Base-by-base conservation (phyloP, 2,329 filamentous ascomycete species). In the Chalaropsis thielavioides region DNA sequence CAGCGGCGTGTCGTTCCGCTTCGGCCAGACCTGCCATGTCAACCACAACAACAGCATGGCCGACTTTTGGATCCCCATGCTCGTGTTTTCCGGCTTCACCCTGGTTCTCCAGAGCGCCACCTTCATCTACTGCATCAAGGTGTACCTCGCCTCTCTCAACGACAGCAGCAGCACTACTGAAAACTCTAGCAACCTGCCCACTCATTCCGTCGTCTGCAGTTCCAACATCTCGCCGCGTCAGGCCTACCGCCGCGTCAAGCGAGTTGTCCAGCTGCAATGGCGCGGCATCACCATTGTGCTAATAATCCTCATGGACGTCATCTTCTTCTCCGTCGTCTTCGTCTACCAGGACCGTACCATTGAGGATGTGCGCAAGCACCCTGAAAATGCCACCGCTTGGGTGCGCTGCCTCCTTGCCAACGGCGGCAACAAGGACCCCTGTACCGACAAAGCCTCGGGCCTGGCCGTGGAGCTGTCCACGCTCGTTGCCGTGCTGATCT, bases 301-400 rank as follows among this genome's bases (percentile, higher is more conserved):
- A 63, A 87, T 96, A 72, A 95, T 97, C 70, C 83, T 96, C 66
- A 83, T 84, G 67, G 92, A 97, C 73, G 90, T 97, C 68, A 85
- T 96, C 71, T 96, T 96, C 80, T 96, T 97, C 75, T 87, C 92
- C 1, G 80, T 96, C 58, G 82, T 96, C 64, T 97, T 97, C 72
- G 87, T 97, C 61, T 89, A 90, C 72, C 83, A 96, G 72, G 89
- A 95, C 74, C 87, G 87, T 70, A 82, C 88, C 24, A 81, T 89
- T 13, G 76, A 83, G 63, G 81, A 82, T 2, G 75, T 81, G 22
- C 79, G 81, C 46, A 79, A 84, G 43, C 71, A 86, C 63, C 77
- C 77, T 0, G 68, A 38, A 0, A 80, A 83, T 31, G 83, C 86
- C 1, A 68, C 75, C 43, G 78, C 80, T 2, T 97, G 90, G 89